These are phyloP conservation scores for Trichoderma sp. DNA, from an alignment of 2,329 filamentous ascomycete species.

Conservation along the genomic window DNA sequence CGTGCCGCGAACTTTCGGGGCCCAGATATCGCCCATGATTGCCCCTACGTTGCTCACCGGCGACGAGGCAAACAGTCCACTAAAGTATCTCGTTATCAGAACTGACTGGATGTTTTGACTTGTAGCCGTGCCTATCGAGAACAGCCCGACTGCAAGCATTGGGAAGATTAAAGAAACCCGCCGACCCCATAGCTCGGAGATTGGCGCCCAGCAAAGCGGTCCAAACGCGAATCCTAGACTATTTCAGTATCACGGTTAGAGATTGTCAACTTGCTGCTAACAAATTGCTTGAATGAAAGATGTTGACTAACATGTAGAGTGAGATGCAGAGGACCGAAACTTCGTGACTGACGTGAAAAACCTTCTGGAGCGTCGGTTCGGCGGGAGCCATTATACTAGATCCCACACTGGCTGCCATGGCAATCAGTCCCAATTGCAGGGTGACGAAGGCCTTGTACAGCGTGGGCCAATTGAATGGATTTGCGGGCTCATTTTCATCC, in stretches of 20 bases:
- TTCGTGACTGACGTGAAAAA: background rate
- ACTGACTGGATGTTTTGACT: slow-evolving; percentile 56
- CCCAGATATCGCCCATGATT: slow-evolving; percentile 60
- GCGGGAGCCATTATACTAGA: background rate
- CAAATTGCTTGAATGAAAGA: background rate
- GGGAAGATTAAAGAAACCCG: slow-evolving; percentile 40
- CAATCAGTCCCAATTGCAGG: background rate
- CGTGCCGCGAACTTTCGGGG: slow-evolving; percentile 49
- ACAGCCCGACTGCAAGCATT: slow-evolving; percentile 47
- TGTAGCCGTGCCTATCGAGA: slow-evolving; percentile 59
- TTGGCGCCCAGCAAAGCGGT: slow-evolving; percentile 50
- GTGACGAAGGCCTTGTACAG: background rate
- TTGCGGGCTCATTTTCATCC: slow-evolving; percentile 1
- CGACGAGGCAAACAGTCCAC: slow-evolving; percentile 58
- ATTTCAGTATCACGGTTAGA: background rate
- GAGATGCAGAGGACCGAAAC: background rate
- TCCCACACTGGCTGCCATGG: slow-evolving; percentile 1
- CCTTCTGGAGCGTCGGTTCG: background rate
- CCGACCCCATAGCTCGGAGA: slow-evolving; percentile 54
- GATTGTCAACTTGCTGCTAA: background rate
- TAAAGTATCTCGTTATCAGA: slow-evolving; percentile 61
- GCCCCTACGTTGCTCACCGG: slow-evolving; percentile 60
- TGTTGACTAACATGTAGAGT: background rate
- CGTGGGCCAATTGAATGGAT: background rate
- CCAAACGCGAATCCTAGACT: slow-evolving; percentile 51